Conservation (phyloP, 1,284 basidiomycete genomes). For the Afroboletus lepidellus region DNA sequence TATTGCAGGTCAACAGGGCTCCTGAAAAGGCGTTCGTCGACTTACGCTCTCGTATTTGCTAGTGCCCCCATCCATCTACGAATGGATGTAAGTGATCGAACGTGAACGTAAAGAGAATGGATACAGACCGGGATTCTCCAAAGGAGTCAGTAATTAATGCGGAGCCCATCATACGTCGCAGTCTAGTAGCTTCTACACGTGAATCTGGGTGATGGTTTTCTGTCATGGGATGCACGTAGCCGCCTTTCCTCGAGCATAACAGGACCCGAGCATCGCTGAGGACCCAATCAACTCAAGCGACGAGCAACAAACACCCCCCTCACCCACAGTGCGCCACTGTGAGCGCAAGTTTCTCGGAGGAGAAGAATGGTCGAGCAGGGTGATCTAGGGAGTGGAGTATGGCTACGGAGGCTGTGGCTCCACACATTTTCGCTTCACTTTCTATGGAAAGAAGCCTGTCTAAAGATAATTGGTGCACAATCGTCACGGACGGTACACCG, state of each 20-base stretch:
- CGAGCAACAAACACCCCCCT: slow-evolving; percentile 23
- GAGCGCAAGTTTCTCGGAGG: slow-evolving; percentile 64
- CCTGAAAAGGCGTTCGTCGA: slow-evolving; percentile 3
- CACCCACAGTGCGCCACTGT: slow-evolving; percentile 94
- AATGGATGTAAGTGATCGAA: slow-evolving; percentile 3
- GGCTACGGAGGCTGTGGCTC: slow-evolving; percentile 89
- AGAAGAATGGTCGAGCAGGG: slow-evolving; percentile 75
- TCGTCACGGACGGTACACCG: background rate
- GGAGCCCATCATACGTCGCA: slow-evolving; percentile 88
- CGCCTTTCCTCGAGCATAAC: slow-evolving; percentile 73
- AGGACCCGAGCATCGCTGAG: slow-evolving; percentile 86
- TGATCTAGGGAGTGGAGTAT: slow-evolving; percentile 84
- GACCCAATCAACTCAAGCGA: slow-evolving; percentile 3
- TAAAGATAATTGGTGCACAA: slow-evolving; percentile 40
- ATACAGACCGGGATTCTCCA: slow-evolving; percentile 79
- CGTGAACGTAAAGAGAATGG: background rate
- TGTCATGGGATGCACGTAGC: slow-evolving; percentile 77
- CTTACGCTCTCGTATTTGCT: slow-evolving; percentile 87
- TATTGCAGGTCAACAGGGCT: slow-evolving; percentile 31
- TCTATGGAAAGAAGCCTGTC: slow-evolving; percentile 62
- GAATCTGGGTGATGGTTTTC: slow-evolving; percentile 93
- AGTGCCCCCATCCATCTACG: slow-evolving; percentile 92
- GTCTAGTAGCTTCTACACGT: slow-evolving; percentile 77
- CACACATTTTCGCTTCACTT: slow-evolving; percentile 64
- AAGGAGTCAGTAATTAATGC: slow-evolving; percentile 92